A percentile compares a stretch with the other conserved stretches of the same genome.
phyloP scores from a whole-genome alignment of 768 basidiomycete species.

The Rhodotorula sphaerocarpa region DNA sequence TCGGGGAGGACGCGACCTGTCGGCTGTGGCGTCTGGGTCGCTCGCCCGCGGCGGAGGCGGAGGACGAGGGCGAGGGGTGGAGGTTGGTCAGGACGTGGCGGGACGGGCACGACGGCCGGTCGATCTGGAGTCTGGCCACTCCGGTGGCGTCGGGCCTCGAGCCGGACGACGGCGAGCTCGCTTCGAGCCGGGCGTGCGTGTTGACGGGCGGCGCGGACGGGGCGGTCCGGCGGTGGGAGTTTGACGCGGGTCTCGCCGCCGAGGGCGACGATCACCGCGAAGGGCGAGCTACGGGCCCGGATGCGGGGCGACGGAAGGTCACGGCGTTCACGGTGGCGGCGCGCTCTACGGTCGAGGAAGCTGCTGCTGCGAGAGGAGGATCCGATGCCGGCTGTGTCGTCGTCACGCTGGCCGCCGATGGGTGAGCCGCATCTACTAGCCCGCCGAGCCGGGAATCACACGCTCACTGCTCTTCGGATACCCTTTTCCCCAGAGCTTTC shows the following conservation, averaged over 20 bases:
- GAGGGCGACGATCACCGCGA: too few relatives aligned
- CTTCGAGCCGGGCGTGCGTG: background rate
- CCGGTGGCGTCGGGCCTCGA: background rate
- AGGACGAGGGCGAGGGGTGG: background rate
- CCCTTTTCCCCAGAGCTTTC: too few relatives aligned
- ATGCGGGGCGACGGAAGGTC: background rate
- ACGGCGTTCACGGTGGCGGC: constrained; percentile 11
- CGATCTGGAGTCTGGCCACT: constrained; percentile 12
- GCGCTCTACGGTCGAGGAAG: too few relatives aligned
- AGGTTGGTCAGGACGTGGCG: background rate
- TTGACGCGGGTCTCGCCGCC: background rate
- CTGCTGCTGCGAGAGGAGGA: background rate
- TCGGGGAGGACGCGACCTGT: constrained; percentile 13
- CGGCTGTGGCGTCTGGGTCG: constrained; percentile 6
- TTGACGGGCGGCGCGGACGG: constrained; percentile 26
- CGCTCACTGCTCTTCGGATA: too few relatives aligned
- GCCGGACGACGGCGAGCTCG: background rate
- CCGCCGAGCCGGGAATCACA: too few relatives aligned
- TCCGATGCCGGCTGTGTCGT: background rate
- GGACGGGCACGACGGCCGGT: constrained; percentile 18
- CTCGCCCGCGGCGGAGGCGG: background rate
- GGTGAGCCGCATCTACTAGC: too few relatives aligned
- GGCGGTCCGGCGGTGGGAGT: constrained; percentile 4
- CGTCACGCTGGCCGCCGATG: background rate
- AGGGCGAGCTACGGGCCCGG: background rate